Percentiles rank a stretch among this genome's conserved stretches.
Conservation (phyloP, 2,329 filamentous ascomycete species). For the Harringtonia aguacate region DNA sequence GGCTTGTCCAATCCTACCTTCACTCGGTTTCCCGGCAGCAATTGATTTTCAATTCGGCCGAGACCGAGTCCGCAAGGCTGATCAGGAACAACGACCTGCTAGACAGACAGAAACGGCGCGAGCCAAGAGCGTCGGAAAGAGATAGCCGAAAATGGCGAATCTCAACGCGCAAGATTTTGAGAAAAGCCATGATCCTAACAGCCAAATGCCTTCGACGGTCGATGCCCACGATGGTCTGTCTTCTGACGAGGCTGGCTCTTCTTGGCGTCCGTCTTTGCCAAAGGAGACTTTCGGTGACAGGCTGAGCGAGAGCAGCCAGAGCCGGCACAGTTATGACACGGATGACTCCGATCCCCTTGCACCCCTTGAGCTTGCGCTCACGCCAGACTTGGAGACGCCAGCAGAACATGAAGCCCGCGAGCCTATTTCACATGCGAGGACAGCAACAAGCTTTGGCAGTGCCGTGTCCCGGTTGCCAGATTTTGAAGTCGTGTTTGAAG, state of each 20-base stretch:
- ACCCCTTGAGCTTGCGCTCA: constrained; percentile 12
- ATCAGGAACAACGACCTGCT: no score
- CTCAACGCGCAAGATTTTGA: no score
- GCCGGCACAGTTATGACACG: constrained; percentile 3
- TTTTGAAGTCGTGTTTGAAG: constrained; percentile 60
- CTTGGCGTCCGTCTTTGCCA: not conserved
- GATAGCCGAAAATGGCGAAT: no score
- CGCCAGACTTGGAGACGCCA: constrained; percentile 9
- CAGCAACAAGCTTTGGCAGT: constrained; percentile 27
- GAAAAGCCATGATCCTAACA: no score
- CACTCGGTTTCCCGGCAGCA: no score
- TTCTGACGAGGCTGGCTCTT: not conserved
- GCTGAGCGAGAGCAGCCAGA: not conserved
- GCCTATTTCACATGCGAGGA: constrained; percentile 26
- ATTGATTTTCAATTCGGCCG: no score
- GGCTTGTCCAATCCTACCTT: no score
- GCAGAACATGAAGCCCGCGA: constrained; percentile 17
- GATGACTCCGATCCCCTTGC: constrained; percentile 12
- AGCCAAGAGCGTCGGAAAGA: no score
- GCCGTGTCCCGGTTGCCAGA: constrained; percentile 32
- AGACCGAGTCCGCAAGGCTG: no score
- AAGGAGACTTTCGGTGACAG: not conserved
- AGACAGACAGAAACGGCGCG: no score
- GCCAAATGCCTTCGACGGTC: no score
- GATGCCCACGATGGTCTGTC: no score